A percentile compares a stretch with the other conserved stretches of the same genome.
These are phyloP conservation scores for Dendrocalamus sinicus DNA, from an alignment of 176 grass and related monocot genomes.

Conservation along the genomic window DNA sequence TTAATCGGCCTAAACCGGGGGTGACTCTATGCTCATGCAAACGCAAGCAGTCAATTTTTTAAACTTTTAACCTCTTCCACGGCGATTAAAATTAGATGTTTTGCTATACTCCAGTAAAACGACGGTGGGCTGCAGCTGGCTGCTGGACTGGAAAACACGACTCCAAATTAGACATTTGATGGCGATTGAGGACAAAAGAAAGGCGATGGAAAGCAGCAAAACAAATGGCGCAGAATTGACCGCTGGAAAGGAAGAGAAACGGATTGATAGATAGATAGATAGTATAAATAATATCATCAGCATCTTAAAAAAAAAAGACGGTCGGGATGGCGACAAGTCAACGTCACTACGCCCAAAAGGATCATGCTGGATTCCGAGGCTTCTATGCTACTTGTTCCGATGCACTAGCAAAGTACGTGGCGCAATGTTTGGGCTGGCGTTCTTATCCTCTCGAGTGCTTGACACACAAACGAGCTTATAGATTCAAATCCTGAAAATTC, in stretches of 20 bases:
- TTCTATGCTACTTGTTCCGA: neutral
- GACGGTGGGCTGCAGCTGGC: neutral
- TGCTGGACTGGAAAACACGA: neutral
- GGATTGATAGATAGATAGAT: neutral
- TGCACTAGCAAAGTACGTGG: neutral
- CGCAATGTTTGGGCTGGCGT: too few relatives aligned
- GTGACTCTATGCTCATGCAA: too few relatives aligned
- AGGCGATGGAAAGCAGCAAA: neutral
- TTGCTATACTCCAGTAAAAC: too few relatives aligned
- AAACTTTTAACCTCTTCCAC: too few relatives aligned
- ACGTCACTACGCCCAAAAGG: neutral
- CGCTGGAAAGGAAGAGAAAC: neutral
- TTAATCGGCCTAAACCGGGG: too few relatives aligned
- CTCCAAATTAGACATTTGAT: neutral
- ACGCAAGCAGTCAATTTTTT: too few relatives aligned
- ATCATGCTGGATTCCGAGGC: neutral
- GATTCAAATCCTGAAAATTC: neutral
- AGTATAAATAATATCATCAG: neutral
- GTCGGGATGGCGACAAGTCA: neutral
- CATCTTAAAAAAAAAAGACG: neutral
- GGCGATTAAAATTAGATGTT: too few relatives aligned
- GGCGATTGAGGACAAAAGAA: neutral
- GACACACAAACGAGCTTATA: neutral
- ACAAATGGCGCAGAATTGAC: neutral
- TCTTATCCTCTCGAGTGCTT: neutral